Base-by-base conservation (phyloP, 1,284 basidiomycete species). In the Cerioporus squamosus region DNA sequence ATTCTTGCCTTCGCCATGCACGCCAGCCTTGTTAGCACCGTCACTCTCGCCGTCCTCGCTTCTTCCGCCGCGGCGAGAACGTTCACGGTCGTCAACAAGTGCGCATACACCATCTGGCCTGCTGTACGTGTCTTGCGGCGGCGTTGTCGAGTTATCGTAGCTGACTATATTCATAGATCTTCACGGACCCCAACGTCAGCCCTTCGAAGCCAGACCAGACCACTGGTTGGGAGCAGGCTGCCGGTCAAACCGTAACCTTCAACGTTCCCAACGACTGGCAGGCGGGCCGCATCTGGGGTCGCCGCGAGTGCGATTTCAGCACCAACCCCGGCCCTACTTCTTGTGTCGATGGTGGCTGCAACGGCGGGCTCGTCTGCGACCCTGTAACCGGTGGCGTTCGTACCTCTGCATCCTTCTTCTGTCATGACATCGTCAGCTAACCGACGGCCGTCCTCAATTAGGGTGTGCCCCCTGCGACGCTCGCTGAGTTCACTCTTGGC, bases 341-440 rank as follows among this genome's bases (percentile, higher is more conserved):
- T 17, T 82, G 81, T 62, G 57, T 74, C 3, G 72, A 74, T 49
- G 81, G 80, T 53, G 78, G 78, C 26, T 80, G 78, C 67, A 79
- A 77, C 60, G 78, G 82, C 40, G 82, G 81, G 38, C 71, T 83
- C 3, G 62, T 70, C 33, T 83, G 81, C 51, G 74, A 72, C 36
- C 78, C 78, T 5, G 78, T 77, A 5, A 76, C 75, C 33, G n/a
- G 57, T 44, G n/a, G 18, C 20, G 40, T 42, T 42, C 40, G n/a
- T 22, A 22, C n/a, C 20, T 4, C 40, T 42, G n/a, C 40, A 39
- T 17, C 38, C 15, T 39, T n/a, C n/a, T 42, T 22, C 26, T 29
- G 9, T 5, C 9, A 29, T 29, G 26, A 29, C 26, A 29, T 29
- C 9, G 26, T 29, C 26, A 29, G 26, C 26, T 29, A 6, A 29